Evolutionary conservation across 2,329 filamentous ascomycete species (phyloP).

Genomic region (Cryphonectria radicalis): DNA sequence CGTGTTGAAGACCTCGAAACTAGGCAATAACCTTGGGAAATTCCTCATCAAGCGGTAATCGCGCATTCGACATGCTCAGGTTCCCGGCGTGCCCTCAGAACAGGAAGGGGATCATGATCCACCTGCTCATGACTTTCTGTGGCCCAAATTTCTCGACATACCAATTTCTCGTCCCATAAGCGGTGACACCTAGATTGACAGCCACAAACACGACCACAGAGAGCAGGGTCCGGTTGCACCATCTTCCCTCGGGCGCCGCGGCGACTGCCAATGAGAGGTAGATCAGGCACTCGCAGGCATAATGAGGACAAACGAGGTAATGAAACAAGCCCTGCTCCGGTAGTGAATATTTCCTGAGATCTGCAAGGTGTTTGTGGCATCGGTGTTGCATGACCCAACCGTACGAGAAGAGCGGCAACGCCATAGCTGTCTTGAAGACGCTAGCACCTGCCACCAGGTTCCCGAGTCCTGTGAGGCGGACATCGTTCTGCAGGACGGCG

Average conservation of each 20-base stretch:
- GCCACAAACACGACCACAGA: constrained; percentile 73
- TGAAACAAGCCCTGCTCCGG: constrained; percentile 75
- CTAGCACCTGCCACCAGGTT: constrained; percentile 33
- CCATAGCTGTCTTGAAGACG: constrained; percentile 56
- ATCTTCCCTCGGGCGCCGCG: constrained; percentile 68
- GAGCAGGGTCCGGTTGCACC: constrained; percentile 74
- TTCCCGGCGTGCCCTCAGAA: constrained; percentile 50
- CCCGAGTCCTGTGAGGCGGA: background rate
- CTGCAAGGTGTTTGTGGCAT: constrained; percentile 71
- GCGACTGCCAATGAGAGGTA: constrained; percentile 79
- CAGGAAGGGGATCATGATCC: constrained; percentile 77
- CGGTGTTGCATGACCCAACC: constrained; percentile 76
- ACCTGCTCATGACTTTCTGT: constrained; percentile 64
- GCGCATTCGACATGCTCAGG: constrained; percentile 37
- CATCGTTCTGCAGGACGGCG: constrained; percentile 36
- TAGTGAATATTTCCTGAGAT: constrained; percentile 80
- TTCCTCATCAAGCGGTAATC: constrained; percentile 47
- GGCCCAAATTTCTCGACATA: constrained; percentile 76
- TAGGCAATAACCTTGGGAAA: constrained; percentile 69
- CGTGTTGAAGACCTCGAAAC: constrained; percentile 78
- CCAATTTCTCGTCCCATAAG: constrained; percentile 77
- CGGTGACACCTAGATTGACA: constrained; percentile 82
- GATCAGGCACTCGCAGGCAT: constrained; percentile 83
- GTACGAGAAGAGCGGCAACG: constrained; percentile 66
- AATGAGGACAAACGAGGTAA: constrained; percentile 82